Evolutionary conservation across 345 rosid species (phyloP), one percentile per base, ranked within the genome.

Genomic region (Pugionium dolabratum): DNA sequence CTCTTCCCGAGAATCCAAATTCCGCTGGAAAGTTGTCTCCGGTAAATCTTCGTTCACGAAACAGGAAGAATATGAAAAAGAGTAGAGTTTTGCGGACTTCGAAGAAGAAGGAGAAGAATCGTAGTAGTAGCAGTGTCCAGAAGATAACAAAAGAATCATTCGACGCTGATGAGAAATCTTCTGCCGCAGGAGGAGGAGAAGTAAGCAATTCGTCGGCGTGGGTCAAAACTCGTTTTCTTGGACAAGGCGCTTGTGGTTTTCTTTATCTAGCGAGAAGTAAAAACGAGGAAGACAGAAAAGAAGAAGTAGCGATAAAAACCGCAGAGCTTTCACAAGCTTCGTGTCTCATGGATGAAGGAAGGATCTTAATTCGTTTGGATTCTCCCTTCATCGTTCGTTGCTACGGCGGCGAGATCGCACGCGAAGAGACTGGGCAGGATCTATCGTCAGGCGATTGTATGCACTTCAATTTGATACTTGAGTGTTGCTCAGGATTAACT

Each of bases 381-480:
- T 59, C 66, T 50, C 53, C 37, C 0, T 69, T 25, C 33, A 18
- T 69, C 1, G n/a, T 69, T 11, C 1, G 59, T 9, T 69, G 59
- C 48, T 59, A 7, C 25, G 73, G 66, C 1, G 36, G 33, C 0
- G 73, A 57, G 51, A 68, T 52, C 27, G 55, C 44, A 3, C 29
- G 9, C 0, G 71, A 67, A 10, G 51, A 39, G 1, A 8, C 2
- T 3, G 6, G 5, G 4, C 36, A 33, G 5, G 18, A 18, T 18
- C 18, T 18, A 18, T 18, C 18, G 18, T 18, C 18, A 18, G 18
- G 18, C 18, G 18, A 18, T 18, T 18, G 18, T 18, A n/a, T 2
- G 35, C 59, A 28, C 2, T 52, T 58, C 67, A 69, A 69, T 2
- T 7, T 69, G 46, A 42, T 69, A 2, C 67, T 69, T 7, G 74